Evolutionary conservation across 225 moss, liverwort and hornwort genomes (phyloP).

Genomic region (Sphagnum contortum): DNA sequence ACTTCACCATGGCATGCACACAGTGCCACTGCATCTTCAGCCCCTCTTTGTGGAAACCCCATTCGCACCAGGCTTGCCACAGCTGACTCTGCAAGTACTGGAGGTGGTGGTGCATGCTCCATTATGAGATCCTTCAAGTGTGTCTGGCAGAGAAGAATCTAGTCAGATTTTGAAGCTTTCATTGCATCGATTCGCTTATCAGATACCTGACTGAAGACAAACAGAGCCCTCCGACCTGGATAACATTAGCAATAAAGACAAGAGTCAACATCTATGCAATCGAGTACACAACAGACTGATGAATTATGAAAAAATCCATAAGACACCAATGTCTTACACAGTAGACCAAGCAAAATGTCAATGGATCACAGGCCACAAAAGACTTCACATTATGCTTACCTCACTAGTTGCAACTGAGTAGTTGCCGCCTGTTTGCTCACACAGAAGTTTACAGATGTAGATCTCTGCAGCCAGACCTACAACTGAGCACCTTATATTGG

Average conservation of each 20-base stretch:
- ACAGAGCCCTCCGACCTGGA: too few species aligned
- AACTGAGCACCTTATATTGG: slow-evolving; percentile 81
- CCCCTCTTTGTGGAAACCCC: slow-evolving; percentile 91
- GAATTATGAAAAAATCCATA: too few species aligned
- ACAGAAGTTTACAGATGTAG: slow-evolving; percentile 82
- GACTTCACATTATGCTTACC: slow-evolving; percentile 26
- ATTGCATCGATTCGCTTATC: too few species aligned
- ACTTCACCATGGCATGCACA: slow-evolving; percentile 96
- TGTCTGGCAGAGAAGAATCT: slow-evolving; percentile 20
- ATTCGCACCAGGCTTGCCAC: slow-evolving; percentile 87
- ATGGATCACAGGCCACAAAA: too few species aligned
- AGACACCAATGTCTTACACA: too few species aligned
- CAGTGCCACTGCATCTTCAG: slow-evolving; percentile 81
- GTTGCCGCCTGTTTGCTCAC: slow-evolving; percentile 73
- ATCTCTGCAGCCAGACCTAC: slow-evolving; percentile 88
- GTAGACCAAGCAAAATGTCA: too few species aligned
- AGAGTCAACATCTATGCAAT: not conserved
- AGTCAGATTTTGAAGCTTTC: too few species aligned
- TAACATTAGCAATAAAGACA: not conserved
- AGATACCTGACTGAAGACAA: too few species aligned
- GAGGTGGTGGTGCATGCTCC: slow-evolving; percentile 97
- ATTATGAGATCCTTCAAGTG: slow-evolving; percentile 88
- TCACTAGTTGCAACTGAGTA: slow-evolving; percentile 93
- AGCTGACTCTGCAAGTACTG: slow-evolving; percentile 75
- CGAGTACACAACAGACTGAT: too few species aligned